Conservation (phyloP, 2,329 filamentous ascomycete genomes). For the Teratosphaeria viscida region DNA sequence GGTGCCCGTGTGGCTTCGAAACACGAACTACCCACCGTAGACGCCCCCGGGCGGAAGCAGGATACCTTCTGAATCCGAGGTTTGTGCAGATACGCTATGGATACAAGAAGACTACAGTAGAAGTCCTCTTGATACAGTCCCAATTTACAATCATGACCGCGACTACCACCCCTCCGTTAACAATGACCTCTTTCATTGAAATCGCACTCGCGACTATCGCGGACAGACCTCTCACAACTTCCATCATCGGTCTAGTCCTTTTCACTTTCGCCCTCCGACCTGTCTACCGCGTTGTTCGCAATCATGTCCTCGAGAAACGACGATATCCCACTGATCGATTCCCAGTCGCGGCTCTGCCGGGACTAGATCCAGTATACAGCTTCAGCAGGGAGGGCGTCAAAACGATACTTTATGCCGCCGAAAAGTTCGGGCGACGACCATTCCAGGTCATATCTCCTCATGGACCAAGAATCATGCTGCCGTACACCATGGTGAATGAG, state of each 20-base stretch:
- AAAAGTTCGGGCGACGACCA: not conserved
- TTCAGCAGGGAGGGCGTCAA: not conserved
- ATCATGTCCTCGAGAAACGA: not conserved
- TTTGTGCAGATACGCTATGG: not conserved
- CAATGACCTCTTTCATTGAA: not conserved
- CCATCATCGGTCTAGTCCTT: not conserved
- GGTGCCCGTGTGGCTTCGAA: too few relatives aligned
- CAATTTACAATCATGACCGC: not conserved
- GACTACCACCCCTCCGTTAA: not conserved
- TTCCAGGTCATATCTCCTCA: conserved; percentile 11
- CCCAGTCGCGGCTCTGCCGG: not conserved
- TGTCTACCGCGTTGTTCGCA: not conserved
- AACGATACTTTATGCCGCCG: not conserved
- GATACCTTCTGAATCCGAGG: too few relatives aligned
- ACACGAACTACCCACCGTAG: too few relatives aligned
- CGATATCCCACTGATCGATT: not conserved
- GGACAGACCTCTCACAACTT: not conserved
- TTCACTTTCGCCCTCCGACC: not conserved
- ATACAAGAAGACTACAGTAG: not conserved
- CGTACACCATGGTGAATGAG: conserved; percentile 1
- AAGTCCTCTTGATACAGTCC: not conserved
- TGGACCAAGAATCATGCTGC: conserved; percentile 12
- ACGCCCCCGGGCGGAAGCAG: too few relatives aligned
- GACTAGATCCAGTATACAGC: not conserved
- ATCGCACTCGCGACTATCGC: not conserved